Percentiles rank a stretch among this genome's conserved stretches.
phyloP scores from a whole-genome alignment of 2,329 filamentous ascomycete genomes.

The Metarhizium humberi region DNA sequence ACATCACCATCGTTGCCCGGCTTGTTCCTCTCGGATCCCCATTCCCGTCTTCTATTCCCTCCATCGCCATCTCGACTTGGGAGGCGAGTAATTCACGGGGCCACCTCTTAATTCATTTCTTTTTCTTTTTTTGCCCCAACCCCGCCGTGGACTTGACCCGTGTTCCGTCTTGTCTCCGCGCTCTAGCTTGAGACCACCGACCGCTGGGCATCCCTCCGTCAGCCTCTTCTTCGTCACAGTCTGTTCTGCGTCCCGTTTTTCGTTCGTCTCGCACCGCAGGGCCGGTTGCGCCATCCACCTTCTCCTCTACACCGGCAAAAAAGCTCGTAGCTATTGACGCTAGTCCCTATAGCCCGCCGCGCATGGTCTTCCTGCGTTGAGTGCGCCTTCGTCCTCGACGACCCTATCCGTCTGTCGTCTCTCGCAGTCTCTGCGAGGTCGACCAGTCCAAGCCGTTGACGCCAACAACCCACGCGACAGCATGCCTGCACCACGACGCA shows the following conservation, averaged over 20 bases:
- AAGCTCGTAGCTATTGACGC: conserved; percentile 5
- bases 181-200: background rate
- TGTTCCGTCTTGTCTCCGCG: background rate
- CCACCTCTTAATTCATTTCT: background rate
- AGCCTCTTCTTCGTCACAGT: conserved; percentile 7
- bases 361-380: conserved; percentile 19
- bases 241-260: background rate
- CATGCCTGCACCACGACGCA: conserved; percentile 43
- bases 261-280: conserved; percentile 13
- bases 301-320: background rate
- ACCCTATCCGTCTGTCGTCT: conserved; percentile 19
- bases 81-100: background rate
- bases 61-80: conserved; percentile 3
- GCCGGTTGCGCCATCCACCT: conserved; percentile 10
- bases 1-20: background rate
- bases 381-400: conserved; percentile 15
- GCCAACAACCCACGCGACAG: conserved; percentile 9
- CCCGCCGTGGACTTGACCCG: background rate
- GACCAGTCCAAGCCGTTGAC: background rate
- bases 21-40: background rate
- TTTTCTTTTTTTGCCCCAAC: background rate
- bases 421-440: conserved; percentile 9
- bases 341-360: conserved; percentile 5
- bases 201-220: background rate
- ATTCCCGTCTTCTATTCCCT: background rate